Evolutionary conservation across 2,329 filamentous ascomycete species (phyloP).

Genomic region (Diaporthe helianthi): DNA sequence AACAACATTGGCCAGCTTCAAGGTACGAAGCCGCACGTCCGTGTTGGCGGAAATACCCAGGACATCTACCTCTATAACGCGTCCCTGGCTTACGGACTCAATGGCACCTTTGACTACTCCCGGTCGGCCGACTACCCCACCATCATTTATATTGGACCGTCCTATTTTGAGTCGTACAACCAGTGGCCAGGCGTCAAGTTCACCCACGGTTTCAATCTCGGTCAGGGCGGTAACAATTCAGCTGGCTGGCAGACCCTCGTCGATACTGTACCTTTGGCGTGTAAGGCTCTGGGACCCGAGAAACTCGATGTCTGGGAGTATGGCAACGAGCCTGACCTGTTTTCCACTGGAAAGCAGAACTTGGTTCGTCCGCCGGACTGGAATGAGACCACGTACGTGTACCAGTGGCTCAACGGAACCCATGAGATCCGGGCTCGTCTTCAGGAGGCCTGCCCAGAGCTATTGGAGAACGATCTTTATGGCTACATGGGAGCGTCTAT

Average conservation of each 20-base stretch:
- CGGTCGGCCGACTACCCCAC: conserved; percentile 66
- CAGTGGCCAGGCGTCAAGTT: conserved; percentile 64
- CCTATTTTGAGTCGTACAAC: conserved; percentile 68
- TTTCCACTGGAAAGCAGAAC: conserved; percentile 57
- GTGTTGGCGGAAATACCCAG: conserved; percentile 73
- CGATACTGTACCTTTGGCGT: conserved; percentile 62
- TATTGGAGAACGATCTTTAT: conserved; percentile 50
- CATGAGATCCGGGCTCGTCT: conserved; percentile 55
- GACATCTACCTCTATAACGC: conserved; percentile 68
- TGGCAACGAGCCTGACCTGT: conserved; percentile 71
- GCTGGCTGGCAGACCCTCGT: conserved; percentile 58
- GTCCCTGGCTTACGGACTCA: conserved; percentile 55
- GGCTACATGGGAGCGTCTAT: conserved; percentile 66
- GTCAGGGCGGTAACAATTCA: conserved; percentile 57
- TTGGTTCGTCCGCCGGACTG: conserved; percentile 58
- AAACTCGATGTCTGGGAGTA: conserved; percentile 66
- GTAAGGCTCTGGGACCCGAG: conserved; percentile 58
- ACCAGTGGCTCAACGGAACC: conserved; percentile 65
- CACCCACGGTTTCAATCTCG: conserved; percentile 68
- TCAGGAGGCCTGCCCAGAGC: conserved; percentile 56
- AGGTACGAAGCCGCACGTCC: conserved; percentile 65
- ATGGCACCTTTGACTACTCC: conserved; percentile 58
- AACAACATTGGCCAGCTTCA: conserved; percentile 61
- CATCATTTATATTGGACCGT: conserved; percentile 65
- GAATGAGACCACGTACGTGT: conserved; percentile 62